phyloP scores from a whole-genome alignment of 148 eudicot genomes.

The Suaeda aralocaspica region DNA sequence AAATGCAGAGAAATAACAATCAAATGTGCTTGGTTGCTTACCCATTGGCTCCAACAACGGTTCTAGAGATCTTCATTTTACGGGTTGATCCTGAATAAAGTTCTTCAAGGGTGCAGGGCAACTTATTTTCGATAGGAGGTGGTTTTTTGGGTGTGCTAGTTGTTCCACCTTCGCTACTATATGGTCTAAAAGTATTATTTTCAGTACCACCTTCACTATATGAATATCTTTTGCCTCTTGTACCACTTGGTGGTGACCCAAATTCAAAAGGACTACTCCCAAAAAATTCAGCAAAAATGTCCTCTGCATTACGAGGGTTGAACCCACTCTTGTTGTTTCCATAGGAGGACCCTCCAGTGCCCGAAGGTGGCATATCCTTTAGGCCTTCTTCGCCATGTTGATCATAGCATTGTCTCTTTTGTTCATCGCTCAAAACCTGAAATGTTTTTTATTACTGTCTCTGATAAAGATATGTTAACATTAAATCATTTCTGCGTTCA shows the following conservation, averaged over 20 bases:
- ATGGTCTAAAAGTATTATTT: constrained; percentile 37
- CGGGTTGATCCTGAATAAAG: constrained; percentile 70
- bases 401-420: constrained; percentile 54
- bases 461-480: not conserved
- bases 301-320: constrained; percentile 83
- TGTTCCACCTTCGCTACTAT: constrained; percentile 28
- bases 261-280: constrained; percentile 79
- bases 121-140: constrained; percentile 62
- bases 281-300: constrained; percentile 83
- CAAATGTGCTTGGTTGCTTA: constrained; percentile 22
- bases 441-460: not conserved
- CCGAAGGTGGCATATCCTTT: constrained; percentile 54
- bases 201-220: constrained; percentile 37
- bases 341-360: constrained; percentile 29
- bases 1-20: not conserved
- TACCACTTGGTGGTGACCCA: constrained; percentile 47
- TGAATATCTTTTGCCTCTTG: constrained; percentile 46
- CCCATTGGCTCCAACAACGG: constrained; percentile 56
- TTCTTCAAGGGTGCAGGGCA: constrained; percentile 77
- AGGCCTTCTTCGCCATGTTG: constrained; percentile 89
- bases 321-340: constrained; percentile 37
- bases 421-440: constrained; percentile 74
- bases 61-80: constrained; percentile 87
- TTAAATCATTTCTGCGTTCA: not conserved
- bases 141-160: constrained; percentile 51